Evolutionary conservation across 495 filamentous ascomycete genomes (phyloP), one percentile per base, ranked within the genome.

Genomic region (Cryomyces antarcticus): DNA sequence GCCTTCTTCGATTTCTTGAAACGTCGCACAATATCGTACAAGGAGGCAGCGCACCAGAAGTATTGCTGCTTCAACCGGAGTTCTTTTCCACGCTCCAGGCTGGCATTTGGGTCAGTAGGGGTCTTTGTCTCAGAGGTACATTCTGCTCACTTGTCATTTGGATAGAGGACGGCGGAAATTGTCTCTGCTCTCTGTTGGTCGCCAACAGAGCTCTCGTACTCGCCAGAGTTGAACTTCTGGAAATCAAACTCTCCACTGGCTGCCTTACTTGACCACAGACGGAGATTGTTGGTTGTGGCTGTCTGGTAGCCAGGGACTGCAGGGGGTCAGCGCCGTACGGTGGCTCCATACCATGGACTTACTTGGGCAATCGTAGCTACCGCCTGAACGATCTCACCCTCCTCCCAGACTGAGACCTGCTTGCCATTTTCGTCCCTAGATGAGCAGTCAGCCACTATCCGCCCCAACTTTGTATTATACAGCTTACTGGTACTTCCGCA

Each of bases 21-120:
- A 37, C 89, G 75, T 27, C 89, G 81, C 41, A 97, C 78, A 62
- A 97, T 96, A 53, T 97, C 89, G 55, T 77, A 84, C 5, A 97
- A 67, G 11, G 92, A 96, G 5, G 89, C 89, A 41, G 89, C 87
- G 61, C 93, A 93, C 89, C 89, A 97, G 67, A 97, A 97, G 69
- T 97, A 97, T 60, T 97, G 89, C 57, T 97, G 89, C 70, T 96
- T 97, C 55, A 97, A 66, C 42, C 89, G 80, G 44, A 97, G 78
- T 62, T 97, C 89, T 61, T 97, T 97, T 41, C 89, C 89, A 47
- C 82, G 78, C 44, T 94, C 88, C 29, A 97, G 71, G 57, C 55
- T 58, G 33, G n/a, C 13, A 27, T 10, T 5, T 12, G 39, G 17
- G 35, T 34, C 27, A 30, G 41, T 41, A 47, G 34, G n/a, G 12